Evolutionary conservation across 176 grass and related monocot genomes (phyloP).

Genomic region (Bolboschoenus planiculmis): DNA sequence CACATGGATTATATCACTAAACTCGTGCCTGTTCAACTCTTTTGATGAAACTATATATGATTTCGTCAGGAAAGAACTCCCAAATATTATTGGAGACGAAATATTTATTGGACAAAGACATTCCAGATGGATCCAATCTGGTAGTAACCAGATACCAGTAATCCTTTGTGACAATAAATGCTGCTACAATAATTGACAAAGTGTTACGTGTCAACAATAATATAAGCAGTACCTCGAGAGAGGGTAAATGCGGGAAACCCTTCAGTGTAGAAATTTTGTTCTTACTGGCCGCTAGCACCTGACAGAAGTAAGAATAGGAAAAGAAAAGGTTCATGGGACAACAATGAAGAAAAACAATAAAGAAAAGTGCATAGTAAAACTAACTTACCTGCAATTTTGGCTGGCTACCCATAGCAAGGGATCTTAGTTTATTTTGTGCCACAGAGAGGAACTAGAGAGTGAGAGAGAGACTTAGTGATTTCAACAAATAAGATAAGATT

Average conservation of each 20-base stretch:
- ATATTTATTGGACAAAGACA: not conserved
- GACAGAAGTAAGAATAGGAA: constrained; percentile 18
- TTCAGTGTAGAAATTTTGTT: constrained; percentile 96
- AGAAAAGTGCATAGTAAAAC: constrained; percentile 5
- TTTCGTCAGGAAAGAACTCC: not conserved
- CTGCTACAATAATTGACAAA: not conserved
- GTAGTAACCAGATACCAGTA: not conserved
- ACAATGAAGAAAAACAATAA: not conserved
- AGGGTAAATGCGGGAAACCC: constrained; percentile 82
- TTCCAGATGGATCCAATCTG: not conserved
- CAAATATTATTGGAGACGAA: not conserved
- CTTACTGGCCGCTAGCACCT: constrained; percentile 92
- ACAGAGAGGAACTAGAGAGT: constrained; percentile 92
- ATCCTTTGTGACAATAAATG: not conserved
- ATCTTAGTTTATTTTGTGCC: constrained; percentile 86
- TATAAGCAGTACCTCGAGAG: constrained; percentile 55
- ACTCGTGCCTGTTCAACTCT: not conserved
- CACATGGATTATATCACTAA: not conserved
- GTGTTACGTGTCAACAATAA: not conserved
- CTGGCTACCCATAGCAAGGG: constrained; percentile 73
- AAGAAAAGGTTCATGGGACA: constrained; percentile 14
- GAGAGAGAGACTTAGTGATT: constrained; percentile 20
- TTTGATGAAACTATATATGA: not conserved
- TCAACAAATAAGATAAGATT: constrained; percentile 16
- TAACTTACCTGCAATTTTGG: constrained; percentile 78